Conservation (phyloP, 345 rosid species). For the Raphanus sativus region DNA sequence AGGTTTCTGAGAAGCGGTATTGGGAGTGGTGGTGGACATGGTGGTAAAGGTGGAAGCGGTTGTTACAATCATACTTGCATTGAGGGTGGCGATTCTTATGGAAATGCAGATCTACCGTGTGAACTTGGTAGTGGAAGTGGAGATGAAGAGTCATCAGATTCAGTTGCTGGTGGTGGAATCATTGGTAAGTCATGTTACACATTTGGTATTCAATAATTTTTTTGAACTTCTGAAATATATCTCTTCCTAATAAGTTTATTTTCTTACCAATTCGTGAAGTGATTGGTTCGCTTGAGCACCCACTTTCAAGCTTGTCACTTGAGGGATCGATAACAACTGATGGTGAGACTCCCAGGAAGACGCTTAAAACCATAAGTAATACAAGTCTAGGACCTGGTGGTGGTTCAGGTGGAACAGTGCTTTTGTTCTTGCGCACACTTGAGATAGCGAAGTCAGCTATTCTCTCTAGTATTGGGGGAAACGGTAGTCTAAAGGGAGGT, state of each 20-base stretch:
- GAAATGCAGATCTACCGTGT: slow-evolving; percentile 85
- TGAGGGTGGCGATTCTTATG: slow-evolving; percentile 73
- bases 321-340: slow-evolving; percentile 78
- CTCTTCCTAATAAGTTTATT: too few species aligned
- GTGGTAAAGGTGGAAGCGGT: slow-evolving; percentile 88
- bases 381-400: slow-evolving; percentile 80
- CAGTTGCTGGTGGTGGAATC: slow-evolving; percentile 90
- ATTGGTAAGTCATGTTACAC: slow-evolving; percentile 49
- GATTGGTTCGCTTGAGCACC: slow-evolving; percentile 90
- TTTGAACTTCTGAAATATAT: too few species aligned
- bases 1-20: slow-evolving; percentile 64
- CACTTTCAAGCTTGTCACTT: slow-evolving; percentile 69
- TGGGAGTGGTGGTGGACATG: slow-evolving; percentile 94
- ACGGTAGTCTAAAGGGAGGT: slow-evolving; percentile 74
- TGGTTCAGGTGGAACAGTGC: slow-evolving; percentile 94
- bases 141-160: slow-evolving; percentile 58
- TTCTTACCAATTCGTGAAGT: slow-evolving; percentile 48
- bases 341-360: slow-evolving; percentile 75
- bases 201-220: too few species aligned
- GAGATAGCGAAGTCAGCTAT: slow-evolving; percentile 53
- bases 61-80: slow-evolving; percentile 68
- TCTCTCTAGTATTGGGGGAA: slow-evolving; percentile 73
- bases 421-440: slow-evolving; percentile 61
- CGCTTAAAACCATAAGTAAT: slow-evolving; percentile 38
- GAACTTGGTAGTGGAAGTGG: slow-evolving; percentile 99